These are phyloP conservation scores for Phytophthora brassicae DNA, from an alignment of 352 stramenopile species.

Conservation along the genomic window DNA sequence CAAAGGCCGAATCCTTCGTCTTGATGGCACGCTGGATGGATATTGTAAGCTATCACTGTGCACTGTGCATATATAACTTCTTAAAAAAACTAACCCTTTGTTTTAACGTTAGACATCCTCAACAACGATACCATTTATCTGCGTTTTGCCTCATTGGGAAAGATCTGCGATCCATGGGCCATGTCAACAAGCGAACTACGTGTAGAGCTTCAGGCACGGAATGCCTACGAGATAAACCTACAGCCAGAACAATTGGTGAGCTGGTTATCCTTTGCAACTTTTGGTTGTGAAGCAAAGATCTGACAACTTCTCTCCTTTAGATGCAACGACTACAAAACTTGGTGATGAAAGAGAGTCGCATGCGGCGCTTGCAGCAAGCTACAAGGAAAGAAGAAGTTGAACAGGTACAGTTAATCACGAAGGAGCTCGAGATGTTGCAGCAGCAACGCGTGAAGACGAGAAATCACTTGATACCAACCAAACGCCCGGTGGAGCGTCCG, in stretches of 20 bases:
- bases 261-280: neutral
- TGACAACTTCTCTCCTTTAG: constrained; percentile 17
- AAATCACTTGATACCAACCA: constrained; percentile 18
- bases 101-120: constrained; percentile 45
- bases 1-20: constrained; percentile 63
- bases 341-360: constrained; percentile 64
- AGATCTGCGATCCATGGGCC: constrained; percentile 68
- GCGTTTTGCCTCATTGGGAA: constrained; percentile 62
- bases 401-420: constrained; percentile 57
- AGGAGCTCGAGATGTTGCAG: constrained; percentile 44
- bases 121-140: constrained; percentile 77
- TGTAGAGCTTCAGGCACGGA: constrained; percentile 50
- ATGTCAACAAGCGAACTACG: constrained; percentile 80
- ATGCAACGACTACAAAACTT: constrained; percentile 64
- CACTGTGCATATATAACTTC: no score
- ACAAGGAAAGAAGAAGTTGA: constrained; percentile 53
- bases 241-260: constrained; percentile 68
- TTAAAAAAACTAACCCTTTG: neutral
- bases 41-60: constrained; percentile 49
- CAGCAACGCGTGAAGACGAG: constrained; percentile 24
- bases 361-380: constrained; percentile 62
- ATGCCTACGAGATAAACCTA: constrained; percentile 64
- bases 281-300: neutral
- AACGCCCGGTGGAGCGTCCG: constrained; percentile 32
- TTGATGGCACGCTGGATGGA: constrained; percentile 59